phyloP scores from a whole-genome alignment of 164 flowering plant genomes.

The Magnolia sinica region DNA sequence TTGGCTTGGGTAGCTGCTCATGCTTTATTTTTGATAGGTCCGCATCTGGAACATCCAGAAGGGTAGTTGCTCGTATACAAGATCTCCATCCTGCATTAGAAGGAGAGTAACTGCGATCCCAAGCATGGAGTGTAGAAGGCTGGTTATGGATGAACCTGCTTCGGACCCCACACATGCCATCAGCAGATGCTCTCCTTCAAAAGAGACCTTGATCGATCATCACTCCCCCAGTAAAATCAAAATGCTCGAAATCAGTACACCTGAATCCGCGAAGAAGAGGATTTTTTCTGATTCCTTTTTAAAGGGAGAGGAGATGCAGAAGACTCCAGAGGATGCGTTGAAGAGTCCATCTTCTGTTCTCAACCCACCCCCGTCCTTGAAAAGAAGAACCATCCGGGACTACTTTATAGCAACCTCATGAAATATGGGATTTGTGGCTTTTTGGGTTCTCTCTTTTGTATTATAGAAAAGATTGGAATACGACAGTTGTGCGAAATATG shows the following conservation, averaged over 20 bases:
- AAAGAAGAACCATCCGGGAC: constrained; percentile 35
- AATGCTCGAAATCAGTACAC: constrained; percentile 48
- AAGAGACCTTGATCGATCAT: constrained; percentile 5
- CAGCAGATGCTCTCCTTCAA: constrained; percentile 16
- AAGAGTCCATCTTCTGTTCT: constrained; percentile 41
- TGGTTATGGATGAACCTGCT: constrained; percentile 32
- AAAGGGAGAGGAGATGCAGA: constrained; percentile 26
- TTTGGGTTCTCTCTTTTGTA: neutral
- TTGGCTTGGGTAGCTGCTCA: neutral
- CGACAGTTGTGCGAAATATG: neutral
- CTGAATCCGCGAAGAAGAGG: constrained; percentile 41
- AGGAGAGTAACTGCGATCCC: constrained; percentile 67
- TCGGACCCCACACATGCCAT: constrained; percentile 12
- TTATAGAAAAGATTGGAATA: neutral
- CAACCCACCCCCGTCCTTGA: constrained; percentile 62
- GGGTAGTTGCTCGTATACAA: constrained; percentile 30
- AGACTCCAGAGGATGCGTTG: constrained; percentile 28
- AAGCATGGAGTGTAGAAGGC: constrained; percentile 33
- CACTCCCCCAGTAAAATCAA: constrained; percentile 15
- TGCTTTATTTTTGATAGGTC: constrained; percentile 38
- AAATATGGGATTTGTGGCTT: constrained; percentile 3
- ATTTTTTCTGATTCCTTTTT: constrained; percentile 15
- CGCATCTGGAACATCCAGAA: constrained; percentile 50
- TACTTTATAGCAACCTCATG: constrained; percentile 27
- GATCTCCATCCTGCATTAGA: constrained; percentile 49